phyloP scores from a whole-genome alignment of 139 green algal genomes.

The Marvania coccoides region DNA sequence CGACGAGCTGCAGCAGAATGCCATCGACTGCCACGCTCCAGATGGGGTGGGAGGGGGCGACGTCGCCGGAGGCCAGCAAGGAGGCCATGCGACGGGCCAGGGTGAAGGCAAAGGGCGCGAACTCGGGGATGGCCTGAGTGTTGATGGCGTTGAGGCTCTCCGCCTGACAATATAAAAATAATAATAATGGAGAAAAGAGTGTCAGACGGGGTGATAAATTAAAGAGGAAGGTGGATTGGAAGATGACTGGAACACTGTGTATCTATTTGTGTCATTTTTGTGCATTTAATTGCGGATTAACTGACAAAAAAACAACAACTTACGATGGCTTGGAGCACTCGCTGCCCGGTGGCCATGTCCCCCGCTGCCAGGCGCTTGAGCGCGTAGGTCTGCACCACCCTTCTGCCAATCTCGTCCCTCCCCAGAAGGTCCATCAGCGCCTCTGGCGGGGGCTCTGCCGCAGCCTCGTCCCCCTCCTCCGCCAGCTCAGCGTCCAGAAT shows the following conservation, averaged over 20 bases:
- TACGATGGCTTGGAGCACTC: conserved; percentile 35
- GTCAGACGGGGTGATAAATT: no score
- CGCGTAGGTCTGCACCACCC: conserved; percentile 31
- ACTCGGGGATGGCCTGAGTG: conserved; percentile 41
- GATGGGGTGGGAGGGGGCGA: conserved; percentile 5
- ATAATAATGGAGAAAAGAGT: no score
- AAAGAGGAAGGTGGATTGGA: no score
- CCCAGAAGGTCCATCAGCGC: conserved; percentile 31
- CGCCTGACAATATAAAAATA: no score
- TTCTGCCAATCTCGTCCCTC: conserved; percentile 32
- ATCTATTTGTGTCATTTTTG: no score
- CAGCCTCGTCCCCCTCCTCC: conserved; percentile 1
- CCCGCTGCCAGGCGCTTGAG: conserved; percentile 36
- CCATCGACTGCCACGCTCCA: conserved; percentile 54
- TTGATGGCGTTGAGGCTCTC: background rate
- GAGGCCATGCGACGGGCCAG: conserved; percentile 30
- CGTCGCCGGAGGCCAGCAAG: background rate
- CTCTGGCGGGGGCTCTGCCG: background rate
- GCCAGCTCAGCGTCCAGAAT: conserved; percentile 34
- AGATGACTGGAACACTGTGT: no score
- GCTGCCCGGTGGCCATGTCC: conserved; percentile 31
- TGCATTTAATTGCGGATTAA: background rate
- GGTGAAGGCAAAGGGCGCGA: conserved; percentile 47
- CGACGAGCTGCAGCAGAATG: conserved; percentile 46
- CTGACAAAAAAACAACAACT: background rate